Conservation (phyloP, 2,329 filamentous ascomycete species). For the Teratosphaeria viscida region DNA sequence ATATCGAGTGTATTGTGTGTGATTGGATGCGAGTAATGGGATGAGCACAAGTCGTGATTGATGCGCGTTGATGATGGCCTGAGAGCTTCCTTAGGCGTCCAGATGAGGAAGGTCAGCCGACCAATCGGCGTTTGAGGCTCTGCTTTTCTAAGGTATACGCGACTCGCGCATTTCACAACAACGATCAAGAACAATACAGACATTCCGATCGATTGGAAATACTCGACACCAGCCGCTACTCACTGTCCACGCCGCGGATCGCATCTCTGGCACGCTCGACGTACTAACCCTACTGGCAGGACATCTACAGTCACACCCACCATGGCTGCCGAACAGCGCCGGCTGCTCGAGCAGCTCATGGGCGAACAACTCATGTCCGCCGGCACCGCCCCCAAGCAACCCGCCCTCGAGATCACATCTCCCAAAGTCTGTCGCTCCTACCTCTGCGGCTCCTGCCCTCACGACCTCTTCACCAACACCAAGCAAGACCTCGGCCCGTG, state of each 20-base stretch:
- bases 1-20: not conserved
- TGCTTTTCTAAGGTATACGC: not conserved
- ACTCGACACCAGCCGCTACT: no score
- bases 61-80: not conserved
- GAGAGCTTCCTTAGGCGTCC: not conserved
- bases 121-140: not conserved
- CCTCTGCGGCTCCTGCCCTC: conserved; percentile 84
- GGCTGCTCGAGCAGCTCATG: conserved; percentile 92
- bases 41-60: not conserved
- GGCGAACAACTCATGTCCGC: conserved; percentile 59
- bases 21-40: not conserved
- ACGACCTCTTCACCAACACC: conserved; percentile 98
- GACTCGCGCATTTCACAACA: not conserved
- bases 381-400: conserved; percentile 61
- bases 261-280: not conserved
- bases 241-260: not conserved
- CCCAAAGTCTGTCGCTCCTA: conserved; percentile 92
- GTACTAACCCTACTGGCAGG: not conserved
- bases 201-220: not conserved
- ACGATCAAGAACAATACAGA: not conserved
- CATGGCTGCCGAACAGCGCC: conserved; percentile 96
- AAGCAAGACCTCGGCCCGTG: conserved; percentile 94
- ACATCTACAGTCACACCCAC: conserved; percentile 6
- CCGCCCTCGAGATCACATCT: conserved; percentile 80
- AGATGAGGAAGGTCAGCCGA: not conserved